These are phyloP conservation scores for Phytophthora crassamura DNA, from an alignment of 352 stramenopile genomes.

Conservation along the genomic window DNA sequence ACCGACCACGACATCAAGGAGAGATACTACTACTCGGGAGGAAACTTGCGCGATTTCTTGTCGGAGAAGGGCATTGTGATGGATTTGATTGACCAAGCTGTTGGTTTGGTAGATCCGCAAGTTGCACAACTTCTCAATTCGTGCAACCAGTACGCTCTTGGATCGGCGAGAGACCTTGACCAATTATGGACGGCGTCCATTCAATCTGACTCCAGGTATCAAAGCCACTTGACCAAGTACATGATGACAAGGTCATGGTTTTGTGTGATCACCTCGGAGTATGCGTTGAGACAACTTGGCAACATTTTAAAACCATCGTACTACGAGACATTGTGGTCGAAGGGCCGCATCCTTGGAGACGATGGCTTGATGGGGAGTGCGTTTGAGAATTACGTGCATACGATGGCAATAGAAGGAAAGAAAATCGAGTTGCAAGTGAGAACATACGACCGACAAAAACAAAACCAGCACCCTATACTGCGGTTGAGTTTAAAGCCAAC, in stretches of 20 bases:
- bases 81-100: slow-evolving; percentile 11
- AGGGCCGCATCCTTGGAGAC: slow-evolving; percentile 30
- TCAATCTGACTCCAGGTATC: background rate
- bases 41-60: slow-evolving; percentile 35
- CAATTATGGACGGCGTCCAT: slow-evolving; percentile 5
- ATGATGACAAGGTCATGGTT: background rate
- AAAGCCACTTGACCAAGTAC: slow-evolving; percentile 10
- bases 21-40: too few relatives aligned
- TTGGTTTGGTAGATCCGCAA: background rate
- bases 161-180: slow-evolving; percentile 5
- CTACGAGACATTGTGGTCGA: slow-evolving; percentile 36
- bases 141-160: slow-evolving; percentile 1
- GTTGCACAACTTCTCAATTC: background rate
- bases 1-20: slow-evolving; percentile 26
- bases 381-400: slow-evolving; percentile 37
- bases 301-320: slow-evolving; percentile 26
- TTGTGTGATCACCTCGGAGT: slow-evolving; percentile 35
- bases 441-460: slow-evolving; percentile 17
- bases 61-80: slow-evolving; percentile 2
- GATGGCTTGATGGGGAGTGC: slow-evolving; percentile 34
- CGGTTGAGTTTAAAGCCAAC: slow-evolving; percentile 17
- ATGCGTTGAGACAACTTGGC: slow-evolving; percentile 31
- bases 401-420: slow-evolving; percentile 22
- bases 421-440: slow-evolving; percentile 29
- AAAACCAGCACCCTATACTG: slow-evolving; percentile 16